phyloP scores from a whole-genome alignment of 192 early-diverging fungal species.

The Phlyctochytrium bullatum region DNA sequence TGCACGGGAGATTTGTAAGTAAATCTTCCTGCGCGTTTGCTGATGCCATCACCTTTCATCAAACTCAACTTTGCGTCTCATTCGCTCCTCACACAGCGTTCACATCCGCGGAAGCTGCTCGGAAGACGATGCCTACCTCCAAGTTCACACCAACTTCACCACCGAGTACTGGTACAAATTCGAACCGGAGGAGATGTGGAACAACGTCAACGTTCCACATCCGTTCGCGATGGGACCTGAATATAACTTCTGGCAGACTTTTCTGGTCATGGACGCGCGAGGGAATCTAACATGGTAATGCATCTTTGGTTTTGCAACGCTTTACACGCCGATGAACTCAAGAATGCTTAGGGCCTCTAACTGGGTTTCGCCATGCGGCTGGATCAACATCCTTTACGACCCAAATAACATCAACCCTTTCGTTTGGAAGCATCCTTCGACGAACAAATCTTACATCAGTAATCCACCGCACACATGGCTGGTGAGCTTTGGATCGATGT shows the following conservation, averaged over 20 bases:
- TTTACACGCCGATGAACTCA: no score
- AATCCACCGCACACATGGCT: no score
- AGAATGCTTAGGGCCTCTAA: no score
- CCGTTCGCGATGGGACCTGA: not conserved
- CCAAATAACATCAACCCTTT: no score
- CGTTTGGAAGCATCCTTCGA: no score
- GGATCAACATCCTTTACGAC: no score
- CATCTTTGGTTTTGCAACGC: no score
- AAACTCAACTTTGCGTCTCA: not conserved
- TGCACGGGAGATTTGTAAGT: not conserved
- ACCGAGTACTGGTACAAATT: conserved; percentile 2
- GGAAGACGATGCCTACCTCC: not conserved
- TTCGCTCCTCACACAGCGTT: not conserved
- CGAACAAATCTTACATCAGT: no score
- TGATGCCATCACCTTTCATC: not conserved
- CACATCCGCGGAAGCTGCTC: not conserved
- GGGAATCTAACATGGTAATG: no score
- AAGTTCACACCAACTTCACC: not conserved
- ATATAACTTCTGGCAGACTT: not conserved
- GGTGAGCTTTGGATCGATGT: not conserved
- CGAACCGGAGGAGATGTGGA: not conserved
- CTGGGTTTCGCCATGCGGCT: no score
- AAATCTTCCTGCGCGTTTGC: no score
- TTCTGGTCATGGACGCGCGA: no score
- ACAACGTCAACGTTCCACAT: not conserved